Evolutionary conservation across 1,139 yeast genomes (phyloP), one percentile per base, ranked within the genome.

Genomic region (Diutina pseudorugosa): DNA sequence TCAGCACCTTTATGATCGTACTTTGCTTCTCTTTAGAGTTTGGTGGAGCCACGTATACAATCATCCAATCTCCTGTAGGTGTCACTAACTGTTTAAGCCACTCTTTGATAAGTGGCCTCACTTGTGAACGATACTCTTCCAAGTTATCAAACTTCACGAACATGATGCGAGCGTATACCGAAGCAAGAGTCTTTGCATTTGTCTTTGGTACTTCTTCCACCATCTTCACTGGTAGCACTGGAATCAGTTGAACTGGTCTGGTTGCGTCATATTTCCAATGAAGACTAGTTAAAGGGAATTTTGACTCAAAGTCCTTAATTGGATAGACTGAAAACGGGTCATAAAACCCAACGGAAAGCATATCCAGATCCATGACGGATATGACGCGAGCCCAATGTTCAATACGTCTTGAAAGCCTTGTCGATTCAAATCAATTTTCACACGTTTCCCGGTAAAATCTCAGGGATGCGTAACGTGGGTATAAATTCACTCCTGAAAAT

Each of bases 251-350:
- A 42, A 86, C 66, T 2, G 85, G 80, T 50, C 75, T 72, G 12
- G 80, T 71, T 16, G 75, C 66, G 40, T 76, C 67, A 50, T 79
- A 72, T 59, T 80, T 82, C 95, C 96, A 89, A 63, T 89, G 95
- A 40, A 93, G 69, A 56, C 86, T 86, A 4, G 82, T 78, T 43
- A 91, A 69, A 2, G 89, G 91, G 3, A 87, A 71, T 54, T 77
- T 75, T 14, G 74, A 57, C 44, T 70, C 68, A 23, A 91, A 65
- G 41, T 79, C 83, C 3, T 70, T 65, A 56, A 75, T 65, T 1
- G 80, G 76, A 60, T 76, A 85, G 0, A 85, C 78, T 47, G 79
- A 79, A 62, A 87, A 86, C 0, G 98, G 98, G 63, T 93, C 98
- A 65, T 86, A 89, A 65, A 82, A 90, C 9, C 94, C 90, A 25